Conservation (phyloP, 2,329 filamentous ascomycete species). For the Paraconiothyrium sp. region DNA sequence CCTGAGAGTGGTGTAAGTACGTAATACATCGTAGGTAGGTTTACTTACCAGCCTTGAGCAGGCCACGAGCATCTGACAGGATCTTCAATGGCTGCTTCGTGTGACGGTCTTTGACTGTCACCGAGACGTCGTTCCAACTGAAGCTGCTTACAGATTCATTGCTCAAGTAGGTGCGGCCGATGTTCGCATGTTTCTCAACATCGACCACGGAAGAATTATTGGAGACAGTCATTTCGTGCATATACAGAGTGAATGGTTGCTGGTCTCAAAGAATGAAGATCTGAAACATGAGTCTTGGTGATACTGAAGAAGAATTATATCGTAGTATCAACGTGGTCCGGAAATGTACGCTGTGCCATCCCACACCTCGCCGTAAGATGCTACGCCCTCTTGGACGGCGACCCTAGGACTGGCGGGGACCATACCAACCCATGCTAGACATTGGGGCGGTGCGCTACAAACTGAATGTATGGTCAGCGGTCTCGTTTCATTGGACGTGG, state of each 20-base stretch:
- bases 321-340: not conserved
- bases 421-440: not conserved
- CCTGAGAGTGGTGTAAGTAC: constrained; percentile 57
- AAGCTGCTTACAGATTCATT: constrained; percentile 73
- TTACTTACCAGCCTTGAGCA: constrained; percentile 67
- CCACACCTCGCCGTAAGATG: not conserved
- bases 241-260: not conserved
- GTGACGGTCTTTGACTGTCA: constrained; percentile 76
- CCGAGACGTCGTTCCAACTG: constrained; percentile 72
- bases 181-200: constrained; percentile 57
- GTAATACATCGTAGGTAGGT: constrained; percentile 36
- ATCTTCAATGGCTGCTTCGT: constrained; percentile 71
- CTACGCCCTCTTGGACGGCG: constrained; percentile 11
- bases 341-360: not conserved
- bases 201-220: constrained; percentile 36
- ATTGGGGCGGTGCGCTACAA: constrained; percentile 1
- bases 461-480: not conserved
- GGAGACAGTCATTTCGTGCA: constrained; percentile 3
- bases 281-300: not conserved
- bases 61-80: constrained; percentile 69
- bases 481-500: not conserved
- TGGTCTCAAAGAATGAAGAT: not conserved
- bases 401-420: not conserved
- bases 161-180: constrained; percentile 62
- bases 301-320: not conserved